Base-by-base conservation (phyloP, 331 rosid species). In the Phaseolus coccineus region DNA sequence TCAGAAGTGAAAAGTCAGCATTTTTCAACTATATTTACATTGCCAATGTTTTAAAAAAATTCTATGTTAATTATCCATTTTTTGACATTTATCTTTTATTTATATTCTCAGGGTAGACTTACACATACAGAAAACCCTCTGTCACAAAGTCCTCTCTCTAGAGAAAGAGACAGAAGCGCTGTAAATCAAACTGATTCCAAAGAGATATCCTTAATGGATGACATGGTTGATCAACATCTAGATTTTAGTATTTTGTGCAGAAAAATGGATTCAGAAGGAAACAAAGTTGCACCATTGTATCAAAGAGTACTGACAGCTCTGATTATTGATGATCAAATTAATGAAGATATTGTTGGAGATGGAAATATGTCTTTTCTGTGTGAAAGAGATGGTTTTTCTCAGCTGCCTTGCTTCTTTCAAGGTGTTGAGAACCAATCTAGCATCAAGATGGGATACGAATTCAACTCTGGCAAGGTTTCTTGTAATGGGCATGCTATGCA, bases 291-390 rank as follows among this genome's bases (percentile, higher is more conserved):
- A 59, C 97, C 97, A 8, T 78, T 92, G 68, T 94, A 88, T 84
- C 95, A 89, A 76, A 88, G 95, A 81, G 97, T 94, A 53, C 80
- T 92, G 86, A 74, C 97, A 72, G 97, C 98, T 78, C 80, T 94
- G 74, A 89, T 94, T 28, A 46, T 81, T 76, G 97, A 91, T 30
- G 95, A 91, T 77, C 89, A 86, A 73, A 72, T 30, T 57, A 90
- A 88, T 67, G 93, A 92, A 69, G 89, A 81, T 77, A 77, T 65
- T 56, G 66, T 50, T 80, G 87, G 82, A 42, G 85, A 79, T 73
- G 87, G 84, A 73, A 72, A 84, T 78, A 63, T 67, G 74, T 81
- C 87, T 48, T 77, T 73, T 79, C 84, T 62, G 65, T 80, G 40
- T 51, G 77, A 76, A 47, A 76, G 86, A 72, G 89, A 85, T 68